These are phyloP conservation scores for Selenicereus undatus DNA, from an alignment of 148 eudicot species.

Conservation along the genomic window DNA sequence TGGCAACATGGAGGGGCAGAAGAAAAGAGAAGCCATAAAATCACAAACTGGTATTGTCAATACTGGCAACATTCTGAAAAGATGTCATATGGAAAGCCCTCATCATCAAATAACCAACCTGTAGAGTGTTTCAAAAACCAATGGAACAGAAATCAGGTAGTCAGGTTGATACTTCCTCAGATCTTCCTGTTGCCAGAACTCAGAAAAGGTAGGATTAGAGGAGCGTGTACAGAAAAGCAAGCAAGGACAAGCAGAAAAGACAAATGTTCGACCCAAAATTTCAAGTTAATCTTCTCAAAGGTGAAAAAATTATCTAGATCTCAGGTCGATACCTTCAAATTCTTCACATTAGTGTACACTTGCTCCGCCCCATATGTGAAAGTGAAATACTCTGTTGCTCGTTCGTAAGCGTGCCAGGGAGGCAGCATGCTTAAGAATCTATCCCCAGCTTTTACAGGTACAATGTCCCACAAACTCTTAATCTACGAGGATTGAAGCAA, in stretches of 20 bases:
- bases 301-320: background rate
- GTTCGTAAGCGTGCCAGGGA: slow-evolving; percentile 99
- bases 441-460: slow-evolving; percentile 76
- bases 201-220: background rate
- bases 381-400: slow-evolving; percentile 78
- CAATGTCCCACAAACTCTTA: slow-evolving; percentile 66
- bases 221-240: background rate
- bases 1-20: background rate
- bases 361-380: slow-evolving; percentile 68
- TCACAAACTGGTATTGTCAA: background rate
- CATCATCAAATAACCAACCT: slow-evolving; percentile 38
- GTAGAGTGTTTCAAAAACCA: slow-evolving; percentile 91
- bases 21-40: background rate
- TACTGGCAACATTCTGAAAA: background rate
- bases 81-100: background rate
- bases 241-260: background rate
- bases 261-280: background rate
- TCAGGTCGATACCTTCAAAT: slow-evolving; percentile 51
- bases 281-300: background rate
- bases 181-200: slow-evolving; percentile 68
- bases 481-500: slow-evolving; percentile 40
- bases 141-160: slow-evolving; percentile 83
- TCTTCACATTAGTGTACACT: slow-evolving; percentile 72
- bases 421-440: slow-evolving; percentile 91
- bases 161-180: slow-evolving; percentile 74